phyloP scores from a whole-genome alignment of 73 alveolate species.

The Breviolum minutum region DNA sequence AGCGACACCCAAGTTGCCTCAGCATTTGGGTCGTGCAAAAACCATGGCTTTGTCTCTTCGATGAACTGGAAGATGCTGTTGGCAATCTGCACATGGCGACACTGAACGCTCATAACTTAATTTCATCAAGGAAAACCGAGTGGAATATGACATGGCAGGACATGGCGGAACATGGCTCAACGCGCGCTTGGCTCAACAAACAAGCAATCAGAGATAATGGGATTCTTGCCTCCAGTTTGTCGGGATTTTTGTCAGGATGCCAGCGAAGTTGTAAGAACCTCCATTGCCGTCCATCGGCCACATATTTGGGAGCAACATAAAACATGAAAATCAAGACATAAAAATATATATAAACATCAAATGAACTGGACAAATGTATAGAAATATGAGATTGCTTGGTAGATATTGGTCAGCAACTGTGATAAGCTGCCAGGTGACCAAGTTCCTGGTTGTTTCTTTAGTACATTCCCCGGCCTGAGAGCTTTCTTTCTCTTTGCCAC shows the following conservation, averaged over 20 bases:
- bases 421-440: background rate
- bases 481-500: constrained; percentile 92
- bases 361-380: no score
- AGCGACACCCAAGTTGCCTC: background rate
- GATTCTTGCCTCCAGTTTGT: constrained; percentile 57
- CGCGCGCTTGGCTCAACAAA: background rate
- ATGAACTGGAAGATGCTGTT: constrained; percentile 95
- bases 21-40: constrained; percentile 87
- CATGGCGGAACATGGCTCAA: background rate
- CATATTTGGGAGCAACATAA: no score
- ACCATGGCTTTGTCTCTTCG: constrained; percentile 95
- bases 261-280: constrained; percentile 69
- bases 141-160: background rate
- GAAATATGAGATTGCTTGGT: no score
- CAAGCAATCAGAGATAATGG: background rate
- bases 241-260: constrained; percentile 94
- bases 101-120: no score
- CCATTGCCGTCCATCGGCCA: background rate
- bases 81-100: constrained; percentile 43
- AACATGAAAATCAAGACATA: background rate
- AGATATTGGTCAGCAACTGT: background rate
- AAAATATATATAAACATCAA: background rate
- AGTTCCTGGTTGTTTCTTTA: background rate
- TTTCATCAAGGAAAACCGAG: background rate
- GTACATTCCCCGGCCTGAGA: constrained; percentile 4